phyloP scores from a whole-genome alignment of 306 rosid genomes.

The Sophora flavescens region DNA sequence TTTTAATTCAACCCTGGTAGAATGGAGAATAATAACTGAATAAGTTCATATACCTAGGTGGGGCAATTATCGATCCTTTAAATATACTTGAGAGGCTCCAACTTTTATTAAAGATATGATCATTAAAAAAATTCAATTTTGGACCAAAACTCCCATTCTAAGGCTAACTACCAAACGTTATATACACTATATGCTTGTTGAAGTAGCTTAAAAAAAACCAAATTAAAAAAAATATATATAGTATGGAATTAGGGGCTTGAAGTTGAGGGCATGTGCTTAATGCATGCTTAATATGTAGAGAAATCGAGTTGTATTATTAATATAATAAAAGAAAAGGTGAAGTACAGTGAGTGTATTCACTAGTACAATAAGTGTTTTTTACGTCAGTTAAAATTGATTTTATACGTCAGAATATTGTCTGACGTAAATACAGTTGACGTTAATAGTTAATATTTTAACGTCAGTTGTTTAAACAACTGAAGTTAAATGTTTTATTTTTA shows the following conservation, averaged over 20 bases:
- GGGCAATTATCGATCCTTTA: constrained; percentile 18
- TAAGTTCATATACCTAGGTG: constrained; percentile 47
- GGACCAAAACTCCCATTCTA: background rate
- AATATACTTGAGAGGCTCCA: background rate
- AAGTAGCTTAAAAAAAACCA: no score
- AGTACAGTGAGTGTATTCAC: background rate
- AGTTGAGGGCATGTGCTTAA: background rate
- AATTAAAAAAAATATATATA: no score
- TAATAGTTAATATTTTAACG: no score
- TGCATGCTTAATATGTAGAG: background rate
- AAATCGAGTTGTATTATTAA: background rate
- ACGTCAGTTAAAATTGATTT: no score
- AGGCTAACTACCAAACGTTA: background rate
- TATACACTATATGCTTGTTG: background rate
- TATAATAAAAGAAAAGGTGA: background rate
- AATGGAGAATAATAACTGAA: constrained; percentile 71
- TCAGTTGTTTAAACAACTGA: no score
- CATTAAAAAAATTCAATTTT: constrained; percentile 21
- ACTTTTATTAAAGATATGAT: constrained; percentile 34
- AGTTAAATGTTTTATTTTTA: no score
- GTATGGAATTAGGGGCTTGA: no score
- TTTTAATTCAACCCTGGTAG: constrained; percentile 13
- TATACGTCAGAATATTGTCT: no score
- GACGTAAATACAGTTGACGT: no score
- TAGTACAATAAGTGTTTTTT: no score